Conservation (phyloP, 768 basidiomycete genomes). For the Rhizopogon vinicolor region DNA sequence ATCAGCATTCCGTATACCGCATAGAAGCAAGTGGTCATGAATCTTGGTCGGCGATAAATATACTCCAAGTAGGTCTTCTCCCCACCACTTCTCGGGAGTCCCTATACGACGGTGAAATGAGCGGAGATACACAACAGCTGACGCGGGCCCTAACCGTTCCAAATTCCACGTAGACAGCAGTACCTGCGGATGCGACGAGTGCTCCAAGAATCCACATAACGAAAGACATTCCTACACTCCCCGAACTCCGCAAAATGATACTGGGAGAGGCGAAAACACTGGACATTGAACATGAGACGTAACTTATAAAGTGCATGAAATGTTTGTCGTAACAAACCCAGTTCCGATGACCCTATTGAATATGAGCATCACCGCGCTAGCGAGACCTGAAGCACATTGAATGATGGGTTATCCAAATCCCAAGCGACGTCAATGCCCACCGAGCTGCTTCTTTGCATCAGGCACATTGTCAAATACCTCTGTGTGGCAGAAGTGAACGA, state of each 20-base stretch:
- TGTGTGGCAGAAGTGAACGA: not conserved
- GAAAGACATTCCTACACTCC: slow-evolving; percentile 66
- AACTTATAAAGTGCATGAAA: not conserved
- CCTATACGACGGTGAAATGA: slow-evolving; percentile 30
- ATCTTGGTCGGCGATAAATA: slow-evolving; percentile 59
- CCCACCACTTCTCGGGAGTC: slow-evolving; percentile 65
- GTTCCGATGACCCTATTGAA: slow-evolving; percentile 77
- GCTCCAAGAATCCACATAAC: slow-evolving; percentile 71
- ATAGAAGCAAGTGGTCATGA: slow-evolving; percentile 56
- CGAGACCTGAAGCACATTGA: slow-evolving; percentile 9
- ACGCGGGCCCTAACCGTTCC: slow-evolving; percentile 48
- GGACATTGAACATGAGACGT: slow-evolving; percentile 1
- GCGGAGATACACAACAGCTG: not conserved
- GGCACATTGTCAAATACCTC: slow-evolving; percentile 39
- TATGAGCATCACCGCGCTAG: slow-evolving; percentile 60
- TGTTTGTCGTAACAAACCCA: slow-evolving; percentile 36
- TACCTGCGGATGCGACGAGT: slow-evolving; percentile 58
- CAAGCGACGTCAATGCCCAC: slow-evolving; percentile 24
- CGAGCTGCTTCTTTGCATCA: slow-evolving; percentile 43
- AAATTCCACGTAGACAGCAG: slow-evolving; percentile 69
- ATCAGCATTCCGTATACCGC: slow-evolving; percentile 53
- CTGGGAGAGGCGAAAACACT: slow-evolving; percentile 74
- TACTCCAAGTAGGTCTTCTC: slow-evolving; percentile 77
- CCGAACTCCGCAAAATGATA: slow-evolving; percentile 59
- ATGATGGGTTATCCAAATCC: slow-evolving; percentile 4